These are phyloP conservation scores for Sphagnum tenellum DNA, from an alignment of 225 moss, liverwort and hornwort species.

Conservation along the genomic window DNA sequence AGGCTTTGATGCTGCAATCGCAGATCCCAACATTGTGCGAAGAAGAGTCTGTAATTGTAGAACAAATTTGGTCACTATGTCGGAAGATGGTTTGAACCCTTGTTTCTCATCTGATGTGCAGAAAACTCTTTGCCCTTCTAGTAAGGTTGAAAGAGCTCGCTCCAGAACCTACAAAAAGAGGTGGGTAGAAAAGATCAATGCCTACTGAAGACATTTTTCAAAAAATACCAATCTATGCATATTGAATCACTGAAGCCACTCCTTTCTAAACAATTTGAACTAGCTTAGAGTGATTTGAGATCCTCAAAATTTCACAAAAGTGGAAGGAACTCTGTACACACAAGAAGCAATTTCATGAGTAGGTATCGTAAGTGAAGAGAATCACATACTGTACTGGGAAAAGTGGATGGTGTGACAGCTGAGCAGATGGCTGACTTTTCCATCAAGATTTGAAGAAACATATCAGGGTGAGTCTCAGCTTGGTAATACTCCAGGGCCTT, in stretches of 20 bases:
- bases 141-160: conserved; percentile 57
- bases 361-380: conserved; percentile 1
- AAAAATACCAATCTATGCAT: background rate
- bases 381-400: conserved; percentile 46
- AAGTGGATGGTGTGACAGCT: conserved; percentile 46
- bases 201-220: background rate
- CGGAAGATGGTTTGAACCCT: conserved; percentile 18
- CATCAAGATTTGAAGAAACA: conserved; percentile 87
- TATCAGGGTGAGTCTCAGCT: conserved; percentile 65
- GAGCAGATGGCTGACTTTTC: conserved; percentile 63
- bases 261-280: too few species aligned
- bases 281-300: background rate
- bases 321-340: background rate
- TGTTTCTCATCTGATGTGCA: conserved; percentile 6
- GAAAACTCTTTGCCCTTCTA: conserved; percentile 58
- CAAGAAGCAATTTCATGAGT: background rate
- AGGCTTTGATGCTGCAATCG: conserved; percentile 31
- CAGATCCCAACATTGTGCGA: conserved; percentile 62
- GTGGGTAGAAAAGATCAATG: background rate
- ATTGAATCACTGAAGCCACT: too few species aligned
- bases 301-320: background rate
- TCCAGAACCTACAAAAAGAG: conserved; percentile 46
- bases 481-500: conserved; percentile 75
- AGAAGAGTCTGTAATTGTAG: conserved; percentile 64
- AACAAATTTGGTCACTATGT: conserved; percentile 22